These are phyloP conservation scores for Zymoseptoria pseudotritici DNA, from an alignment of 2,329 filamentous ascomycete genomes.

Conservation along the genomic window DNA sequence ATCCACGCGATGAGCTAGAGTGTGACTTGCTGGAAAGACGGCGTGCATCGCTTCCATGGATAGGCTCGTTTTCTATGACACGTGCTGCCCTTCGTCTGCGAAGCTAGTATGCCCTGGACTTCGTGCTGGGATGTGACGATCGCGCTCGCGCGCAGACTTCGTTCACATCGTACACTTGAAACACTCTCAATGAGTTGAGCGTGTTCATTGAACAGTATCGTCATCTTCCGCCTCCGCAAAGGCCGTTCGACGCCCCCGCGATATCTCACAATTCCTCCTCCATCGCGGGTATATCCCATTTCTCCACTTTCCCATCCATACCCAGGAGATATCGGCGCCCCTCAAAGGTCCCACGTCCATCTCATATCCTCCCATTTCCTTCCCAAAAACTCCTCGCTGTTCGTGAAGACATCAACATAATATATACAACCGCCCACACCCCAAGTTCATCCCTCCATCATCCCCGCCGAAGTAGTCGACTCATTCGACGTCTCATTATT, in stretches of 20 bases:
- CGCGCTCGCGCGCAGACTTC: too few relatives aligned
- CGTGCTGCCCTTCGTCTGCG: too few relatives aligned
- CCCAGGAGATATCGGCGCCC: background rate
- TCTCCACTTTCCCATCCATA: background rate
- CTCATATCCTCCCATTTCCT: background rate
- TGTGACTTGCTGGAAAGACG: too few relatives aligned
- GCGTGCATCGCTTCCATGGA: too few relatives aligned
- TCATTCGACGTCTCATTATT: background rate
- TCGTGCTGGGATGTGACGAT: too few relatives aligned
- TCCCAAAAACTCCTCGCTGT: background rate
- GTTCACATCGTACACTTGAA: too few relatives aligned
- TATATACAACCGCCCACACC: background rate
- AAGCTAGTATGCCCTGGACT: too few relatives aligned
- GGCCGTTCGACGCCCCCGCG: background rate
- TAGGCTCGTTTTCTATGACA: too few relatives aligned
- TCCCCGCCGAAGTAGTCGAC: background rate
- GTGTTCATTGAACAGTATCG: background rate
- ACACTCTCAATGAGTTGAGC: too few relatives aligned
- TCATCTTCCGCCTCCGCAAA: background rate
- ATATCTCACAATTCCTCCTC: background rate
- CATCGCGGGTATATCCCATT: background rate
- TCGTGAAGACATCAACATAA: background rate
- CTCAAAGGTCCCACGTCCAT: background rate
- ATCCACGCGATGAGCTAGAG: too few relatives aligned
- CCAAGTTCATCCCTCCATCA: background rate